A percentile compares a stretch with the other conserved stretches of the same genome.
Evolutionary conservation across 192 early-diverging fungal species (phyloP).

Genomic region (Kickxella alabastrina): DNA sequence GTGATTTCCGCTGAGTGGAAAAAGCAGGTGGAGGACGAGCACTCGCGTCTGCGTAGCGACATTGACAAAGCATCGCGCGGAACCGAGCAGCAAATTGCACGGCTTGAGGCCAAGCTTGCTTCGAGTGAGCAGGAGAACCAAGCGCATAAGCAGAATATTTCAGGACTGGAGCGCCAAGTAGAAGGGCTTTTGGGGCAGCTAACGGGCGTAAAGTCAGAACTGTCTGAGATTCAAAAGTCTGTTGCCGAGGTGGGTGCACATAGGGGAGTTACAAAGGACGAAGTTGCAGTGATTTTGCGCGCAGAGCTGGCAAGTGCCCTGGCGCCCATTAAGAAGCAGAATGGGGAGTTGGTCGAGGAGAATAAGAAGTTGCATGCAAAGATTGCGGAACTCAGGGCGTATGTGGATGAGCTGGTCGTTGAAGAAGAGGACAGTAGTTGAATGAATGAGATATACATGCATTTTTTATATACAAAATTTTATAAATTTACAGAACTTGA

Average conservation of each 20-base stretch:
- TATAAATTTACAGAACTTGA: too few species aligned
- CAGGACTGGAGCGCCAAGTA: slow-evolving; percentile 27
- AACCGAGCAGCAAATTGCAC: slow-evolving; percentile 17
- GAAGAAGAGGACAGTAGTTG: too few species aligned
- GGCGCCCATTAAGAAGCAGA: slow-evolving; percentile 23
- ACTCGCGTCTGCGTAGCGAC: slow-evolving; percentile 26
- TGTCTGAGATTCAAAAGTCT: slow-evolving; percentile 18
- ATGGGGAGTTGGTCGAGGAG: slow-evolving; percentile 19
- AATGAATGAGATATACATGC: too few species aligned
- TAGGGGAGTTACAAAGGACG: slow-evolving; percentile 12
- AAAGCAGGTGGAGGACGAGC: slow-evolving; percentile 41
- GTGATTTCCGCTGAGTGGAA: slow-evolving; percentile 36
- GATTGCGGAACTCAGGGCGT: slow-evolving; percentile 29
- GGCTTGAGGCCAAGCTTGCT: slow-evolving; percentile 19
- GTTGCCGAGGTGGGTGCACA: slow-evolving; percentile 9
- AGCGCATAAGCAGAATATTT: slow-evolving; percentile 30
- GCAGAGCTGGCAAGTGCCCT: slow-evolving; percentile 26
- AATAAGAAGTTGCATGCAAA: slow-evolving; percentile 34
- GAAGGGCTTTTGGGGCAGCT: slow-evolving; percentile 22
- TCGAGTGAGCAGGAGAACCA: slow-evolving; percentile 34
- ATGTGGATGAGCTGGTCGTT: slow-evolving; percentile 50
- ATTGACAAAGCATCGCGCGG: slow-evolving; percentile 13
- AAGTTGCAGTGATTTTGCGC: slow-evolving; percentile 23
- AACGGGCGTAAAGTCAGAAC: slow-evolving; percentile 10
- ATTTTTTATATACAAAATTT: too few species aligned